phyloP scores from a whole-genome alignment of 2,329 filamentous ascomycete genomes.

The Fusarium sp. region DNA sequence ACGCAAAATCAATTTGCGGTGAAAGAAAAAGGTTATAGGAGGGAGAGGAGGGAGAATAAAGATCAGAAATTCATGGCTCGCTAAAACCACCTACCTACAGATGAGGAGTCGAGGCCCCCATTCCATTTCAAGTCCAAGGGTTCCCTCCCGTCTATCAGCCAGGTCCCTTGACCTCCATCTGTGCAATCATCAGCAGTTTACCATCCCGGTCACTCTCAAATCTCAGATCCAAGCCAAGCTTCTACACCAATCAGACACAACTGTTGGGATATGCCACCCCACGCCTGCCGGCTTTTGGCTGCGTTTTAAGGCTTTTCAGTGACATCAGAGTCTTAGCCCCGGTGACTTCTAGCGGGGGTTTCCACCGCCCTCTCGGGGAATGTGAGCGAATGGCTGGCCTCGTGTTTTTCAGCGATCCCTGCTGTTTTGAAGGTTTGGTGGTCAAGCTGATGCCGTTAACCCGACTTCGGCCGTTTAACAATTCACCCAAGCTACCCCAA shows the following conservation, averaged over 20 bases:
- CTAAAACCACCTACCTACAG: conserved; percentile 22
- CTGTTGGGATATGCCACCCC: conserved; percentile 27
- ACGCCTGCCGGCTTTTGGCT: conserved; percentile 17
- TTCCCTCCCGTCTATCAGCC: conserved; percentile 10
- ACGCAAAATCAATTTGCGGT: conserved; percentile 9
- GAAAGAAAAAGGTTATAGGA: not conserved
- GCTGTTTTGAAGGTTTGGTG: conserved; percentile 14
- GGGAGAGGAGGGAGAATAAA: conserved; percentile 12
- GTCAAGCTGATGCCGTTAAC: conserved; percentile 18
- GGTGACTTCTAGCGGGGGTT: conserved; percentile 30
- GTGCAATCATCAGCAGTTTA: conserved; percentile 44
- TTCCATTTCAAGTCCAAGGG: conserved; percentile 25
- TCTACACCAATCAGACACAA: conserved; percentile 25
- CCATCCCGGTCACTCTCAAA: conserved; percentile 14
- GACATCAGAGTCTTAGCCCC: conserved; percentile 36
- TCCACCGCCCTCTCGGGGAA: conserved; percentile 14
- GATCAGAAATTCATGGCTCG: conserved; percentile 22
- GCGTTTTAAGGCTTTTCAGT: conserved; percentile 24
- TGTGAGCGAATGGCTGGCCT: conserved; percentile 36
- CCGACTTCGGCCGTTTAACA: conserved; percentile 37
- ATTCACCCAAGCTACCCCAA: not conserved
- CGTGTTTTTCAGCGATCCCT: conserved; percentile 42
- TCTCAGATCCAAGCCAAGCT: conserved; percentile 34
- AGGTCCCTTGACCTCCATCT: conserved; percentile 31
- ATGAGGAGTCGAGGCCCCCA: conserved; percentile 12